Conservation (phyloP, 2,329 filamentous ascomycete species). For the Dryadomyces sulphureus region DNA sequence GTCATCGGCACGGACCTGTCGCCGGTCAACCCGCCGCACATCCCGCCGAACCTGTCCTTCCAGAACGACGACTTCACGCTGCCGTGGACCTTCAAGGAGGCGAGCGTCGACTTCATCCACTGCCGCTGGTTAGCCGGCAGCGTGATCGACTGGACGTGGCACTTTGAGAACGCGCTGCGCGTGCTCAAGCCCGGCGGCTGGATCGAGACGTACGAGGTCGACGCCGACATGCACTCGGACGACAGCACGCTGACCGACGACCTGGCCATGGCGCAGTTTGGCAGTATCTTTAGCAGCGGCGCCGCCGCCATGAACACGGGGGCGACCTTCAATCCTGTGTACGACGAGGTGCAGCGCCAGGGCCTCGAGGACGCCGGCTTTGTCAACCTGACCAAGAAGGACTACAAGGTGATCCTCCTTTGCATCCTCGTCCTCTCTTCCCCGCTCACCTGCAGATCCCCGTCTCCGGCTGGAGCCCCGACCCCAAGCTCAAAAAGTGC, state of each 20-base stretch:
- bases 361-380: constrained; percentile 40
- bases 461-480: constrained; percentile 19
- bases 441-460: constrained; percentile 8
- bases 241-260: neutral
- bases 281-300: neutral
- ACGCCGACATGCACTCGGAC: neutral
- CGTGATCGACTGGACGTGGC: neutral
- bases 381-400: constrained; percentile 23
- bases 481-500: constrained; percentile 14
- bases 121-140: neutral
- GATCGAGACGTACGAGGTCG: neutral
- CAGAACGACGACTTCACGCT: neutral
- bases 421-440: neutral
- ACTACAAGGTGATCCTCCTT: neutral
- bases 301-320: neutral
- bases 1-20: neutral
- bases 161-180: neutral
- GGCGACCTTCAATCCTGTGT: constrained; percentile 16
- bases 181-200: neutral
- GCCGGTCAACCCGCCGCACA: neutral
- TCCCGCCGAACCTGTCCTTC: neutral
- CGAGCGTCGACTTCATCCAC: neutral
- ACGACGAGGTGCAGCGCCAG: constrained; percentile 34
- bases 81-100: neutral
- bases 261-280: neutral